Percentiles rank a stretch among this genome's conserved stretches.
These are phyloP conservation scores for Isabelozyma gotoi DNA, from an alignment of 805 yeast species.

Conservation along the genomic window DNA sequence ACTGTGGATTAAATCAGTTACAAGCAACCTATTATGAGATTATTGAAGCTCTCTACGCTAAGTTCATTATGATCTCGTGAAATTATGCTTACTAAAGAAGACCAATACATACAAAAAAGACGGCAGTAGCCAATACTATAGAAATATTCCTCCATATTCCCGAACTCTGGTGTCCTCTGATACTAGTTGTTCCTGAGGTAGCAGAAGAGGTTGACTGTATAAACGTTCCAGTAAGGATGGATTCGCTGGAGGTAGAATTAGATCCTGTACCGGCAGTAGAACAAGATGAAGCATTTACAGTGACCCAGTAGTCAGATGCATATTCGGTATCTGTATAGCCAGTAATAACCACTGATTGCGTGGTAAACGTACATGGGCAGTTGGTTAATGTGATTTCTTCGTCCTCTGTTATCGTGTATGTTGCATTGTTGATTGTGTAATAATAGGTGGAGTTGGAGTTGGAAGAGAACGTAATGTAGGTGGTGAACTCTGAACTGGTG, in stretches of 20 bases:
- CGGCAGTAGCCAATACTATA: no score
- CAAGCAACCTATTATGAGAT: no score
- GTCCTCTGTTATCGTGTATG: slow-evolving; percentile 1
- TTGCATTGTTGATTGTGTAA: slow-evolving; percentile 1
- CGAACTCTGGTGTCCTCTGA: no score
- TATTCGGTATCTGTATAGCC: slow-evolving; percentile 3
- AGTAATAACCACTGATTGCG: neutral
- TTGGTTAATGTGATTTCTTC: slow-evolving; percentile 2
- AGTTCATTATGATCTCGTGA: no score
- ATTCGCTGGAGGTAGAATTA: no score
- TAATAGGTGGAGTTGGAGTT: neutral
- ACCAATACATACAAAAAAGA: no score
- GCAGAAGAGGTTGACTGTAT: no score
- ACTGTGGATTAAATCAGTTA: no score
- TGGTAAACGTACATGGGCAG: slow-evolving; percentile 7
- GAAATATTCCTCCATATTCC: no score
- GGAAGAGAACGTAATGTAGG: neutral
- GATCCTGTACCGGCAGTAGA: neutral
- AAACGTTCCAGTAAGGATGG: neutral
- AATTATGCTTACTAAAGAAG: no score
- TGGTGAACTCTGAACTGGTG: neutral
- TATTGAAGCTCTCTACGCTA: no score
- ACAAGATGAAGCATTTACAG: neutral
- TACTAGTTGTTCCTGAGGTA: no score
- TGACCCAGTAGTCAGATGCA: slow-evolving; percentile 5